These are phyloP conservation scores for Rhizopogon sp. DNA, from an alignment of 768 basidiomycete genomes.

Conservation along the genomic window DNA sequence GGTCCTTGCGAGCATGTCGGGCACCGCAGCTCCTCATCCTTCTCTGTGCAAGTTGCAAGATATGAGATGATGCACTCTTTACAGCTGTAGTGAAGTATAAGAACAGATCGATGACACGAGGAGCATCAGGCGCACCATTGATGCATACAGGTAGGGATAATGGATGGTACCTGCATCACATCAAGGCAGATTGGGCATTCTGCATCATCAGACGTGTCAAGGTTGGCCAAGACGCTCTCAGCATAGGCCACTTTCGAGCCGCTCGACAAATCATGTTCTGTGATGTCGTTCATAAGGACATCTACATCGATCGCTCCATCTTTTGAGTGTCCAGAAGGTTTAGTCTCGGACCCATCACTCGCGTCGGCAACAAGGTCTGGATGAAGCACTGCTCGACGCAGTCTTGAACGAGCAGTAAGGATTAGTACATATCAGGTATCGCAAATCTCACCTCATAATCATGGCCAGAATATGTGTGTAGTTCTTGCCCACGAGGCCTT, in stretches of 20 bases:
- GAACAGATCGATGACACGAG: not conserved
- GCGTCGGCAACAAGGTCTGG: conserved; percentile 72
- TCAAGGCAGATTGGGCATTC: conserved; percentile 86
- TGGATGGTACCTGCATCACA: conserved; percentile 62
- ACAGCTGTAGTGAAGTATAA: conserved; percentile 46
- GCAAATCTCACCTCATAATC: conserved; percentile 73
- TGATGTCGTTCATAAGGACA: conserved; percentile 52
- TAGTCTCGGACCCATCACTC: conserved; percentile 35
- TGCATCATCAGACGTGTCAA: conserved; percentile 42
- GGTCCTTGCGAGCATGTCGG: conserved; percentile 77
- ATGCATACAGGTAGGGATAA: conserved; percentile 76
- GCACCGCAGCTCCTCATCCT: conserved; percentile 66
- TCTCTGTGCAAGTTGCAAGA: conserved; percentile 63
- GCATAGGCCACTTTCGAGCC: conserved; percentile 43
- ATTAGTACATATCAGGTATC: not conserved
- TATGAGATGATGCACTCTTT: conserved; percentile 85
- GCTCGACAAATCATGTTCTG: conserved; percentile 27
- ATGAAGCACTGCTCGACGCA: conserved; percentile 91
- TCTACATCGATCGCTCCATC: conserved; percentile 51
- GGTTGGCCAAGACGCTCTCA: conserved; percentile 58
- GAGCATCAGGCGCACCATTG: conserved; percentile 46
- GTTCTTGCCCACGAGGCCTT: conserved; percentile 75
- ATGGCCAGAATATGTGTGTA: conserved; percentile 89
- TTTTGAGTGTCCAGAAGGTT: conserved; percentile 23
- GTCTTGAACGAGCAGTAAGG: conserved; percentile 33